Conservation (phyloP, 495 filamentous ascomycete species). For the Tuber indicum region DNA sequence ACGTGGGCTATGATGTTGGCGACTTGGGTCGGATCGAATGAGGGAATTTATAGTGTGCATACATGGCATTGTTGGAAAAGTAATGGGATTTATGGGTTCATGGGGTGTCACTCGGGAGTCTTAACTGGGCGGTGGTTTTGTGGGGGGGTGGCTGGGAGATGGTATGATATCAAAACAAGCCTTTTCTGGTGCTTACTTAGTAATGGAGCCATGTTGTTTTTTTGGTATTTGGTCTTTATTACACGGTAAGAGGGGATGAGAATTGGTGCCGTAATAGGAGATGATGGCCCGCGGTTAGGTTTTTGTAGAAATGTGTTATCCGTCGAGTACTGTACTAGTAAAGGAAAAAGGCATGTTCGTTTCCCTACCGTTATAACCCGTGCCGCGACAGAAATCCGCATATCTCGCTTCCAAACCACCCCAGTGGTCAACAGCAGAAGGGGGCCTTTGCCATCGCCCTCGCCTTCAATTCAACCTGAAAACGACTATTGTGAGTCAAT, state of each 20-base stretch:
- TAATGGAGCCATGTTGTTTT: neutral
- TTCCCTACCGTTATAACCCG: neutral
- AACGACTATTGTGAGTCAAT: no score
- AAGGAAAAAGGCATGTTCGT: neutral
- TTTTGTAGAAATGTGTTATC: neutral
- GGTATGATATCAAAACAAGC: neutral
- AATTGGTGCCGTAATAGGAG: neutral
- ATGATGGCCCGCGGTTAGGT: neutral
- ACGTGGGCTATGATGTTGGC: neutral
- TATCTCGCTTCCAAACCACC: neutral
- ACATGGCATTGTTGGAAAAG: neutral
- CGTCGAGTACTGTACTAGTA: neutral
- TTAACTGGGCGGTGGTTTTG: neutral
- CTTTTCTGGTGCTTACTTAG: neutral
- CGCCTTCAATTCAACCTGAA: neutral
- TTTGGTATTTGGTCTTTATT: neutral
- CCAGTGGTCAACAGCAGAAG: neutral
- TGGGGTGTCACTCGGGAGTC: neutral
- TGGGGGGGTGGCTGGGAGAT: neutral
- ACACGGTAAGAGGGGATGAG: neutral
- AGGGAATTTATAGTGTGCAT: neutral
- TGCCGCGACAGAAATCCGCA: neutral
- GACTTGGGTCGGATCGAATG: neutral
- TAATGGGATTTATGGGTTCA: constrained; percentile 1
- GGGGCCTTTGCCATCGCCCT: neutral